These are phyloP conservation scores for Phytopythium boreale DNA, from an alignment of 352 stramenopile genomes.

Conservation along the genomic window DNA sequence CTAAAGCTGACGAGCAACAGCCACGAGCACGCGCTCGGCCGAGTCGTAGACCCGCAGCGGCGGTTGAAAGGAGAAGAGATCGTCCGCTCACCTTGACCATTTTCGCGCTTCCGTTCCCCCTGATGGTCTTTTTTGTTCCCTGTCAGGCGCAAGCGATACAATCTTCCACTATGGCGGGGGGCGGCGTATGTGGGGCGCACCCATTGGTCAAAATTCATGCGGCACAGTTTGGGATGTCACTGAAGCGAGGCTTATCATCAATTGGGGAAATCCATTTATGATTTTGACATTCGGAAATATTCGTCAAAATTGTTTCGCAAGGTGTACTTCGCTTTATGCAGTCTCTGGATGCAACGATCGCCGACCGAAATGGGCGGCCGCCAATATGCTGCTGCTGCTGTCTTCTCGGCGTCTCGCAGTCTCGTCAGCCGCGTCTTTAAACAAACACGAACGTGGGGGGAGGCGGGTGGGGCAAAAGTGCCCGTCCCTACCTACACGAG, in stretches of 20 bases:
- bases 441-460: background rate
- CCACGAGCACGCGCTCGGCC: background rate
- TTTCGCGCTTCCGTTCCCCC: slow-evolving; percentile 10
- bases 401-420: background rate
- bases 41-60: background rate
- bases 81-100: slow-evolving; percentile 59
- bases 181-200: slow-evolving; percentile 38
- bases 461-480: background rate
- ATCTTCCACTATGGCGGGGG: slow-evolving; percentile 2
- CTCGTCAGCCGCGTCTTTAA: background rate
- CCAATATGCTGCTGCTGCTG: background rate
- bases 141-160: slow-evolving; percentile 6
- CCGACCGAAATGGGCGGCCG: too few relatives aligned
- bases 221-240: background rate
- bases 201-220: slow-evolving; percentile 47
- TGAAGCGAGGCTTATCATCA: background rate
- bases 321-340: too few relatives aligned
- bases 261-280: background rate
- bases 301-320: slow-evolving; percentile 4
- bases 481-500: slow-evolving; percentile 20
- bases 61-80: background rate
- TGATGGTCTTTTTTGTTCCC: background rate
- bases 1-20: background rate
- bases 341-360: too few relatives aligned
- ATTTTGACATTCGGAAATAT: background rate